Evolutionary conservation across 23 red algal species (phyloP).

Genomic region (Chondrus crispus): DNA sequence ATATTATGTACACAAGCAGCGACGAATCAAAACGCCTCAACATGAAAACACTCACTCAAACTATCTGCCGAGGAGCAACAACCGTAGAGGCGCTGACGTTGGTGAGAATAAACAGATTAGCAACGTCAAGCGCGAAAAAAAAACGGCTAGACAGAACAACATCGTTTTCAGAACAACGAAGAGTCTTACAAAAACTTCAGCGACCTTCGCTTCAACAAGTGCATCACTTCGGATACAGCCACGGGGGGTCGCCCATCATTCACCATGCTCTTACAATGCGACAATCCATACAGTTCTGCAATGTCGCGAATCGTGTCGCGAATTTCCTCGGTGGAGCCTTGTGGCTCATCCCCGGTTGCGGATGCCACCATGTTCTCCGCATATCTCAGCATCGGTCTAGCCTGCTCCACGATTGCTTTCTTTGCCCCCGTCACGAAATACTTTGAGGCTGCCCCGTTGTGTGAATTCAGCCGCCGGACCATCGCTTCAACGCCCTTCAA

Average conservation of each 20-base stretch:
- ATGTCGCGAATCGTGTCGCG: constrained; percentile 31
- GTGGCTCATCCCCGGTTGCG: neutral
- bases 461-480: constrained; percentile 20
- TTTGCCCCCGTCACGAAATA: constrained; percentile 59
- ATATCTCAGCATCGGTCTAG: constrained; percentile 13
- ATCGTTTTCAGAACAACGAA: no score
- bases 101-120: no score
- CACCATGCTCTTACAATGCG: constrained; percentile 40
- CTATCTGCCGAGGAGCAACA: no score
- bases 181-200: no score
- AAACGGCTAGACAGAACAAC: no score
- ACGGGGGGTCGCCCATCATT: constrained; percentile 60
- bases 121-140: no score
- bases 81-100: no score
- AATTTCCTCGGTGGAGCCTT: constrained; percentile 37
- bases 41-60: no score
- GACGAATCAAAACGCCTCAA: no score
- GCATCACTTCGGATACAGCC: constrained; percentile 37
- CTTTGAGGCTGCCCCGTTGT: neutral
- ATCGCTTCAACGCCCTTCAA: constrained; percentile 38
- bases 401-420: constrained; percentile 16
- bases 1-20: no score
- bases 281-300: constrained; percentile 51
- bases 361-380: constrained; percentile 25
- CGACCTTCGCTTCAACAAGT: constrained; percentile 15